These are phyloP conservation scores for Lachnellula arida DNA, from an alignment of 2,329 filamentous ascomycete genomes.

Conservation along the genomic window DNA sequence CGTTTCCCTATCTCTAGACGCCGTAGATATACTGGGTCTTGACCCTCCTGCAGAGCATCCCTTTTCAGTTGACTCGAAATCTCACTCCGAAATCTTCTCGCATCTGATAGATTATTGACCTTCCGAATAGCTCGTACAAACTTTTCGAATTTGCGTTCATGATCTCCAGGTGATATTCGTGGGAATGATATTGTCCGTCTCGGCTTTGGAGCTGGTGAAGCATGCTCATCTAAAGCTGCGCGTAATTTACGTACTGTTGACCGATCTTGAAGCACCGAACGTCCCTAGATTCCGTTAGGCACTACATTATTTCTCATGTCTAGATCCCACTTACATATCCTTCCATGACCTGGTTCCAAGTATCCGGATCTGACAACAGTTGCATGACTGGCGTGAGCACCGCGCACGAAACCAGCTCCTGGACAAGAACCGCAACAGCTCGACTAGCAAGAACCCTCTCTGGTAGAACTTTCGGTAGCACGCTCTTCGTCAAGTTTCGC, in stretches of 20 bases:
- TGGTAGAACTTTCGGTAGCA: conserved; percentile 73
- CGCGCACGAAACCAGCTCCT: conserved; percentile 91
- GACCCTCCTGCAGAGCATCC: conserved; percentile 70
- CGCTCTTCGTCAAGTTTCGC: conserved; percentile 63
- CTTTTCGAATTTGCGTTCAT: conserved; percentile 87
- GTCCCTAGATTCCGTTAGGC: conserved; percentile 46
- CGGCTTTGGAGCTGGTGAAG: conserved; percentile 68
- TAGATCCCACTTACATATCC: conserved; percentile 52
- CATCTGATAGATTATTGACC: conserved; percentile 87
- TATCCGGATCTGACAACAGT: conserved; percentile 84
- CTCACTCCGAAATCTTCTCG: conserved; percentile 85
- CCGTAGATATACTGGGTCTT: conserved; percentile 82
- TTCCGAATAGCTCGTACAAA: conserved; percentile 88
- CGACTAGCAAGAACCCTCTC: conserved; percentile 70
- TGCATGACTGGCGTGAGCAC: conserved; percentile 78
- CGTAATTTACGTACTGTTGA: conserved; percentile 91
- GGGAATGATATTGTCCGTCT: conserved; percentile 68
- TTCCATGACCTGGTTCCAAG: conserved; percentile 96
- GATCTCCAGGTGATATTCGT: conserved; percentile 74
- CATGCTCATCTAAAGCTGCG: conserved; percentile 89
- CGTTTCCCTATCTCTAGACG: conserved; percentile 88
- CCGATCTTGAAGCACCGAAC: conserved; percentile 85
- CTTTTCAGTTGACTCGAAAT: conserved; percentile 87
- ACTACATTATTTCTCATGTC: neutral
- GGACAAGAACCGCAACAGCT: conserved; percentile 73